phyloP scores from a whole-genome alignment of 768 basidiomycete species.

The Trametes punicea region DNA sequence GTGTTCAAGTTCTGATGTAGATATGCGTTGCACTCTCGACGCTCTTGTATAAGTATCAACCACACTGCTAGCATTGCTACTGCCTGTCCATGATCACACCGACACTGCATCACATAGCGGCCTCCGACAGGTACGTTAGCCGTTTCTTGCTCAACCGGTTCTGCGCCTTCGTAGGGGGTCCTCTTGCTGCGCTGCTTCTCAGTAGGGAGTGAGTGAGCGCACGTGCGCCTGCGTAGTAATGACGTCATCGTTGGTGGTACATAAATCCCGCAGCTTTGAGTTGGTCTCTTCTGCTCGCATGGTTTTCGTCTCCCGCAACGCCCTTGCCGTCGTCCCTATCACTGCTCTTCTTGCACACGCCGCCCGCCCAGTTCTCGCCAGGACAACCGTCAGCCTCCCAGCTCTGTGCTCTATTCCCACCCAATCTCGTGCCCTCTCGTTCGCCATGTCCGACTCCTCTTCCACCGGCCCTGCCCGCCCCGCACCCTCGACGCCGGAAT shows the following conservation, averaged over 20 bases:
- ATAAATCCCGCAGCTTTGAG: not conserved
- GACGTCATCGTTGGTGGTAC: not conserved
- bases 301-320: conserved; percentile 1
- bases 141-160: not conserved
- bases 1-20: conserved; percentile 25
- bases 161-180: too few relatives aligned
- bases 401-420: conserved; percentile 6
- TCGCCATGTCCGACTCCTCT: conserved; percentile 9
- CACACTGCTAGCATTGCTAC: not conserved
- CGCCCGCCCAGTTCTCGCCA: not conserved
- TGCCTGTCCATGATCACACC: too few relatives aligned
- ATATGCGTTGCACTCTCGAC: not conserved
- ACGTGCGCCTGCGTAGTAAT: not conserved
- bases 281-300: not conserved
- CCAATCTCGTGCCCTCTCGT: conserved; percentile 2
- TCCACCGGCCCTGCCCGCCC: not conserved
- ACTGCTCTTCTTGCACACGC: not conserved
- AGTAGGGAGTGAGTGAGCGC: not conserved
- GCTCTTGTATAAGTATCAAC: not conserved
- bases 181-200: conserved; percentile 17
- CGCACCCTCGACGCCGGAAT: conserved; percentile 19
- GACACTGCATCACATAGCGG: too few relatives aligned
- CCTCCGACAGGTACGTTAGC: too few relatives aligned
- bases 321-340: not conserved
- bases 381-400: not conserved